A percentile compares a stretch with the other conserved stretches of the same genome.
Evolutionary conservation across 352 stramenopile genomes (phyloP).

Genomic region (Pythium sp.): DNA sequence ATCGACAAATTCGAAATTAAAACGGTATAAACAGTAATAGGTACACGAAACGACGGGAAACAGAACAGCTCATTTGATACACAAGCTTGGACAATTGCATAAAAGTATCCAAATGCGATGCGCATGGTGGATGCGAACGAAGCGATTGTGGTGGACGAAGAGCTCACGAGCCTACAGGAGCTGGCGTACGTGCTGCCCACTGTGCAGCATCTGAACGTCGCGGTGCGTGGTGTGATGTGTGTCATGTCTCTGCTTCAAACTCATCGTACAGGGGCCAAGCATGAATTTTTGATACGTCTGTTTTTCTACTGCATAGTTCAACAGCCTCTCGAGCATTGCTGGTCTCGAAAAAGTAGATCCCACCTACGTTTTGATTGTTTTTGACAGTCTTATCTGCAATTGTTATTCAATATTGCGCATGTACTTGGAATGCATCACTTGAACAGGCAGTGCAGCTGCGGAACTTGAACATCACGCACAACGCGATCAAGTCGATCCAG

Average conservation of each 20-base stretch:
- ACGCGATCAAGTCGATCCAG: slow-evolving; percentile 40
- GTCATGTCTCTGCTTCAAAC: neutral
- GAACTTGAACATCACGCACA: slow-evolving; percentile 65
- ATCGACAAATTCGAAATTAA: neutral
- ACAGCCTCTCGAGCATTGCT: slow-evolving; percentile 36
- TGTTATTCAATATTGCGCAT: neutral
- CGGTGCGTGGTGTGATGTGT: slow-evolving; percentile 24
- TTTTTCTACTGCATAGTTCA: slow-evolving; percentile 42
- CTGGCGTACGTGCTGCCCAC: slow-evolving; percentile 19
- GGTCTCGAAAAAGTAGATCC: slow-evolving; percentile 40
- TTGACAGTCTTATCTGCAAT: neutral
- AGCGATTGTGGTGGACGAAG: slow-evolving; percentile 56
- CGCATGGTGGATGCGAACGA: slow-evolving; percentile 37
- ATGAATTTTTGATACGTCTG: no score
- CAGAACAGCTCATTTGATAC: neutral
- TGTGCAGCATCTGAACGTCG: slow-evolving; percentile 57
- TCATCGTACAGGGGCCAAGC: neutral
- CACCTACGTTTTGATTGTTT: neutral
- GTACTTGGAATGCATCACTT: neutral
- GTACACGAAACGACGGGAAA: slow-evolving; percentile 2
- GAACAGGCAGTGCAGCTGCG: slow-evolving; percentile 38
- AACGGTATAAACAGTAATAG: neutral
- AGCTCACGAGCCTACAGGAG: slow-evolving; percentile 30
- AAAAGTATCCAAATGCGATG: slow-evolving; percentile 25
- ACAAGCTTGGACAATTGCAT: neutral